Conservation (phyloP, 2,329 filamentous ascomycete species). For the Mariannaea elegans region DNA sequence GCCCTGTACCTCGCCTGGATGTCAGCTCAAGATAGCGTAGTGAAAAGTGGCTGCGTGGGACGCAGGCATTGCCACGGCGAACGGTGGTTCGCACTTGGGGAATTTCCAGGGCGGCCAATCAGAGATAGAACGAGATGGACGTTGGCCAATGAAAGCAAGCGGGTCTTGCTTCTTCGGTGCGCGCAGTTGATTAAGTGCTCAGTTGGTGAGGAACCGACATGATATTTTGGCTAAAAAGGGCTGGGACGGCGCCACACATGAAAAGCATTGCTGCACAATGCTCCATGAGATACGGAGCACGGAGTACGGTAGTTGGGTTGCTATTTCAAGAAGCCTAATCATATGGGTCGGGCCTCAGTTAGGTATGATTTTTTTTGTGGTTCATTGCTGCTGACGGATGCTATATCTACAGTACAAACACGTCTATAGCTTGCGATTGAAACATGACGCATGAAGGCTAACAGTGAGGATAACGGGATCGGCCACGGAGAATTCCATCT, state of each 20-base stretch:
- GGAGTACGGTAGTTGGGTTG: neutral
- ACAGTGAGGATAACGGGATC: too few species aligned
- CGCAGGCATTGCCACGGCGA: neutral
- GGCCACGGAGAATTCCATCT: too few species aligned
- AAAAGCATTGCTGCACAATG: neutral
- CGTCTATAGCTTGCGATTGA: too few species aligned
- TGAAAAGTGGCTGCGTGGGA: neutral
- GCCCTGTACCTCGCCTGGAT: neutral
- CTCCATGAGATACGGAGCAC: too few species aligned
- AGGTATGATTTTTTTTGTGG: too few species aligned
- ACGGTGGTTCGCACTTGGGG: neutral
- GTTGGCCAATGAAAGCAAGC: slow-evolving; percentile 31
- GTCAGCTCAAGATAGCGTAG: neutral
- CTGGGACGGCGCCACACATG: neutral
- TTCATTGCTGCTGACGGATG: too few species aligned
- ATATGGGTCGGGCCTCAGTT: neutral
- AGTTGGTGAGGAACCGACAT: neutral
- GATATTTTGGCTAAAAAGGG: neutral
- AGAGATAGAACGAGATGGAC: slow-evolving; percentile 1
- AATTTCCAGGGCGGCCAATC: slow-evolving; percentile 41
- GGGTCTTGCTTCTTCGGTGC: neutral
- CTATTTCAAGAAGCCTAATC: neutral
- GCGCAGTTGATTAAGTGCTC: neutral
- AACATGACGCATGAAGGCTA: too few species aligned
- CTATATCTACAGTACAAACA: too few species aligned